Evolutionary conservation across 2,329 filamentous ascomycete species (phyloP), one percentile per base, ranked within the genome.

Genomic region (Botrytis elliptica): DNA sequence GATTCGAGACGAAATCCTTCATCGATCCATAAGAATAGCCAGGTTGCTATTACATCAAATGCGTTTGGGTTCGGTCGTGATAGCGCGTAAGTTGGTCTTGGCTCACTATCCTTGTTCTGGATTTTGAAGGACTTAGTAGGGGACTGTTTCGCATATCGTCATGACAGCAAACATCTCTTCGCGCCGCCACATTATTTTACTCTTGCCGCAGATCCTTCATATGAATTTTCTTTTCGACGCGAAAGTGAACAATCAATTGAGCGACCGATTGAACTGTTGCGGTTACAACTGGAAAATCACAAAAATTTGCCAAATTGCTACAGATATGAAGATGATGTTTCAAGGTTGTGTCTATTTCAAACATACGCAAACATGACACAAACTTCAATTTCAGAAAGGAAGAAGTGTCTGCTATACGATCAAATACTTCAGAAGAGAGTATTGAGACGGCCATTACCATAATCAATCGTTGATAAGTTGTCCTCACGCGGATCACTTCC

Each of bases 361-460:
- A 18, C 14, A 6, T 29, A 29, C 25, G 14, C 25, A 55, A 55
- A 2, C 52, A 55, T 55, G 3, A 29, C 8, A 29, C 4, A 18
- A 55, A 29, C 25, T 29, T 55, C 14, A 29, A 29, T 29, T 4
- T 16, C 12, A 18, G 52, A 8, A 8, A 55, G 6, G 4, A 8
- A 16, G 14, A n/a, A 29, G 14, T 16, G 2, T n/a, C 52, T 8
- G 2, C 12, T n/a, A 55, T 29, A n/a, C 12, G 1, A 55, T n/a
- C n/a, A 7, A n/a, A 0, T 22, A 29, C 25, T n/a, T 29, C 14
- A 8, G 25, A 29, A 29, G 52, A 29, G 5, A 18, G 7, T 55
- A 7, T 29, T 18, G 12, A 8, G 16, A 18, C 0, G 1, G 2
- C 2, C 12, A 55, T 5, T 18, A 3, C 25, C 3, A 29, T 14